Evolutionary conservation across 345 rosid species (phyloP).

Genomic region (Salix viminalis): DNA sequence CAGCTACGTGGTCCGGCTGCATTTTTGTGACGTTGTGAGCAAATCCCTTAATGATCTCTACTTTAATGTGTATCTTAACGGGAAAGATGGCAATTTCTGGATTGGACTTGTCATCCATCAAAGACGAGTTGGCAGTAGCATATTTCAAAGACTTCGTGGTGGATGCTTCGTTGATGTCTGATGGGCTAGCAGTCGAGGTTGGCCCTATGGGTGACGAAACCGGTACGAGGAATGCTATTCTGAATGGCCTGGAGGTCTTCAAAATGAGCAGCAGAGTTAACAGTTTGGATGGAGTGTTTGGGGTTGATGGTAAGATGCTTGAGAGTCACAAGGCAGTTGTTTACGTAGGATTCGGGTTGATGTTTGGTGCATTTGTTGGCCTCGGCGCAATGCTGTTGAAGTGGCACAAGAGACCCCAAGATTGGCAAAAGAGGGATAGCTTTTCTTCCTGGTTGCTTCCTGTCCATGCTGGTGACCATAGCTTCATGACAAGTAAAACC

Average conservation of each 20-base stretch:
- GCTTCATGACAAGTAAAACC: constrained; percentile 62
- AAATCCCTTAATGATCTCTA: constrained; percentile 61
- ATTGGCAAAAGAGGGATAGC: constrained; percentile 77
- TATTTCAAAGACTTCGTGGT: constrained; percentile 71
- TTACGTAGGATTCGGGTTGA: constrained; percentile 77
- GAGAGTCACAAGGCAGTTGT: constrained; percentile 49
- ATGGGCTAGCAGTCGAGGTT: constrained; percentile 48
- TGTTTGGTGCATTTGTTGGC: constrained; percentile 82
- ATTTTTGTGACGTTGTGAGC: constrained; percentile 78
- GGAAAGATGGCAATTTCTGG: constrained; percentile 57
- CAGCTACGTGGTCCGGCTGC: constrained; percentile 57
- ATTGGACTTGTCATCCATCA: constrained; percentile 54
- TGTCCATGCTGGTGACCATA: constrained; percentile 58
- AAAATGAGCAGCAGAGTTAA: constrained; percentile 69
- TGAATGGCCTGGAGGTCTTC: constrained; percentile 68
- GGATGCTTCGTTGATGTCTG: constrained; percentile 39
- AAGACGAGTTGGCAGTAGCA: constrained; percentile 43
- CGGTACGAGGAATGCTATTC: constrained; percentile 50
- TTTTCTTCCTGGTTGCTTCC: constrained; percentile 87
- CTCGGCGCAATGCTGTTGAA: constrained; percentile 77
- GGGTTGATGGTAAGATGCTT: constrained; percentile 46
- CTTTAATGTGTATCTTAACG: constrained; percentile 66
- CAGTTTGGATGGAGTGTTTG: constrained; percentile 78
- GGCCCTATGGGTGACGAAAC: constrained; percentile 59
- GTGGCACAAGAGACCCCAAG: constrained; percentile 80